Evolutionary conservation across 176 grass and related monocot species (phyloP), one percentile per base, ranked within the genome.

Genomic region (Hsuehochloa calcarea): DNA sequence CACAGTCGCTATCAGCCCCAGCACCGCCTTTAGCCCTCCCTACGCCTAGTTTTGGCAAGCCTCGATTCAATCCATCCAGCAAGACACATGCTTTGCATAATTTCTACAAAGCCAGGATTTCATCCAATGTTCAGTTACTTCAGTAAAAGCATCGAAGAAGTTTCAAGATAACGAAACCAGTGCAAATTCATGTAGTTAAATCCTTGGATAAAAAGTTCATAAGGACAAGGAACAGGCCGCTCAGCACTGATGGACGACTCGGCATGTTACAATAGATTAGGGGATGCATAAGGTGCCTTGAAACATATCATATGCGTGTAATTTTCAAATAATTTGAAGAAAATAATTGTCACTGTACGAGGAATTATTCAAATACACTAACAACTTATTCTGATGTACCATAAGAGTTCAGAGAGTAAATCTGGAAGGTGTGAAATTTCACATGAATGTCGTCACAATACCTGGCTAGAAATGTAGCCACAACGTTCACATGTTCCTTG

Each of bases 401-500:
- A 75, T 55, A 66, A 54, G 46, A 65, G 62, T 8, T 56, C 8
- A 46, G 1, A 39, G 19, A 82, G 9, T 72, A 58, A 37, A 56
- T 46, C 60, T 58, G 31, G 8, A 58, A 43, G 34, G 12, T 10
- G 1, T 2, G 47, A 55, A 50, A 29, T 61, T 51, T 40, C 14
- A 52, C 0, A 51, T 39, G 20, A 62, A 83, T 69, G 43, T 20
- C 34, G 45, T 74, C 60, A 15, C 10, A 38, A 78, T 94, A 98
- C 93, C 89, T 98, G 91, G 37, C 96, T 95, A 68, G 91, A 94
- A 84, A 98, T 98, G 59, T 98, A 94, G 40, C 93, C 88, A 55
- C 52, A 55, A 22, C 52, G 19, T 22, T 92, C 88, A 82, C 96
- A 96, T 37, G 81, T 92, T 84, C 96, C 96, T 99, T 99, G 91